These are phyloP conservation scores for Pistacia integerrima DNA, from an alignment of 345 rosid genomes.

Conservation along the genomic window DNA sequence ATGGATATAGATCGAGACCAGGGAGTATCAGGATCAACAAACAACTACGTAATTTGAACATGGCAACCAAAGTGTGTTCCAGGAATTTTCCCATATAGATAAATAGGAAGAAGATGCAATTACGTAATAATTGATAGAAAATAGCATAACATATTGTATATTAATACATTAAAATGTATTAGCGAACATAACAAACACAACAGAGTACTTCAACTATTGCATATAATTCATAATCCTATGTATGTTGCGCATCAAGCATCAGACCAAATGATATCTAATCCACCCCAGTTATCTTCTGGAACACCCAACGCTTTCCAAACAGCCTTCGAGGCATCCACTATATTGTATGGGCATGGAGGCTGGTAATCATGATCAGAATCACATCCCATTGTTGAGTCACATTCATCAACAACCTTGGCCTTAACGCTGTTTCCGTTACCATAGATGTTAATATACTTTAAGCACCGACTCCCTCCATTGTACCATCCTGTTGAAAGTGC, in stretches of 20 bases:
- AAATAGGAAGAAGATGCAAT: too few relatives aligned
- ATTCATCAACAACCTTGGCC: slow-evolving; percentile 33
- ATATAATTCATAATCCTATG: not conserved
- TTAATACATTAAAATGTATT: too few relatives aligned
- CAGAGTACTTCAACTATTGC: not conserved
- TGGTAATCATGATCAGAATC: slow-evolving; percentile 28
- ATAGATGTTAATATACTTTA: slow-evolving; percentile 11
- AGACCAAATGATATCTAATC: slow-evolving; percentile 18
- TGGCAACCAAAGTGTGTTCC: too few relatives aligned
- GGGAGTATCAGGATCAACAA: too few relatives aligned
- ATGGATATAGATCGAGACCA: too few relatives aligned
- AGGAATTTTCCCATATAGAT: too few relatives aligned
- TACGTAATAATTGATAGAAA: too few relatives aligned
- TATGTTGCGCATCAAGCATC: slow-evolving; percentile 3
- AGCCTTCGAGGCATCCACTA: slow-evolving; percentile 37
- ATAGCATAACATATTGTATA: too few relatives aligned
- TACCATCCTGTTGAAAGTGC: slow-evolving; percentile 40
- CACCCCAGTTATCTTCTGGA: slow-evolving; percentile 14
- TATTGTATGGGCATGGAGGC: slow-evolving; percentile 28
- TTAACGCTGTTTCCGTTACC: slow-evolving; percentile 23
- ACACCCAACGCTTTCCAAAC: slow-evolving; percentile 28
- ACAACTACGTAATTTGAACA: too few relatives aligned
- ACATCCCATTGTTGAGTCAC: slow-evolving; percentile 31
- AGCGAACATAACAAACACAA: not conserved
- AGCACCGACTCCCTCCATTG: slow-evolving; percentile 20